A percentile compares a stretch with the other conserved stretches of the same genome.
These are phyloP conservation scores for Populus hybrid DNA, from an alignment of 441 rosid genomes.

Conservation along the genomic window DNA sequence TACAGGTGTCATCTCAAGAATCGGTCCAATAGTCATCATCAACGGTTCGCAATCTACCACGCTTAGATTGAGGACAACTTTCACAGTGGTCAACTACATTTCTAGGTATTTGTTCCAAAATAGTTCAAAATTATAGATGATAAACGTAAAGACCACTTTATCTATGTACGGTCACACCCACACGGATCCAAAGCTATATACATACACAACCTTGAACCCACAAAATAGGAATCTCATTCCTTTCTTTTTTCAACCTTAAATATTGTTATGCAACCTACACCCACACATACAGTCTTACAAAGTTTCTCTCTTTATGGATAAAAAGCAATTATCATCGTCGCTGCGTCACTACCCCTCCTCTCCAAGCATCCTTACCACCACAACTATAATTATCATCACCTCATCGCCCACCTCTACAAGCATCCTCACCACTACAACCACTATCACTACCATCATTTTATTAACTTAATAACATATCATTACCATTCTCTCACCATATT, in stretches of 20 bases:
- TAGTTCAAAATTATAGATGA: too few species aligned
- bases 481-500: neutral
- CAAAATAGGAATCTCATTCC: too few species aligned
- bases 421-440: neutral
- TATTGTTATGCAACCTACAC: too few species aligned
- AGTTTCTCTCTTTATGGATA: too few species aligned
- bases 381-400: too few species aligned
- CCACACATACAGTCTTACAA: too few species aligned
- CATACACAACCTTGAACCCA: neutral
- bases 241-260: too few species aligned
- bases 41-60: neutral
- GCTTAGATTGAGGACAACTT: neutral
- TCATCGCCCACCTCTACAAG: too few species aligned
- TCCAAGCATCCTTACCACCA: neutral
- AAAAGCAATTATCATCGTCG: too few species aligned
- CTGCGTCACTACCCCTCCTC: neutral
- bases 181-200: neutral
- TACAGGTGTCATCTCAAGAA: neutral
- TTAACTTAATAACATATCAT: too few species aligned
- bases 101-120: neutral
- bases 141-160: neutral
- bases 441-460: neutral
- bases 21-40: neutral
- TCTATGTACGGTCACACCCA: neutral
- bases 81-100: neutral